Percentiles rank a stretch among this genome's conserved stretches.
These are phyloP conservation scores for Deakozyma indianensis DNA, from an alignment of 805 yeast genomes.

Conservation along the genomic window DNA sequence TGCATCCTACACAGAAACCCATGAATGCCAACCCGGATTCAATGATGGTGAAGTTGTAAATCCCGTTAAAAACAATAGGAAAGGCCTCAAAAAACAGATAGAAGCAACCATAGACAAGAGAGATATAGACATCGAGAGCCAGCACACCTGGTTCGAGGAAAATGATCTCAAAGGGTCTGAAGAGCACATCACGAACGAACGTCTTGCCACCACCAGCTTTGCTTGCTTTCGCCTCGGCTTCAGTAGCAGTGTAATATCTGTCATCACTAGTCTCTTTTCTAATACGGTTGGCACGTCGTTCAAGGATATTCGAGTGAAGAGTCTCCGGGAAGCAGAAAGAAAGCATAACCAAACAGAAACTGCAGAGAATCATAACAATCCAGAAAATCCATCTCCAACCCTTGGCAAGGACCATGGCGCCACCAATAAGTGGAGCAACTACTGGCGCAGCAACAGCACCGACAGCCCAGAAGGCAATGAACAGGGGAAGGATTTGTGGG, in stretches of 20 bases:
- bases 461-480: slow-evolving; percentile 37
- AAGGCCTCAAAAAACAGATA: slow-evolving; percentile 49
- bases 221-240: slow-evolving; percentile 17
- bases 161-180: slow-evolving; percentile 32
- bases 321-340: slow-evolving; percentile 32
- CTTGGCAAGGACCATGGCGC: slow-evolving; percentile 31
- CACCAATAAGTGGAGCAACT: slow-evolving; percentile 47
- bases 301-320: slow-evolving; percentile 26
- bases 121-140: slow-evolving; percentile 36
- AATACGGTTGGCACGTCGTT: slow-evolving; percentile 32
- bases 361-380: slow-evolving; percentile 29
- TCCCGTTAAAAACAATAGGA: slow-evolving; percentile 37
- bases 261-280: slow-evolving; percentile 33
- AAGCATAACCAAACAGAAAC: slow-evolving; percentile 29
- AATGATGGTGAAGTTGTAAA: slow-evolving; percentile 32
- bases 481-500: slow-evolving; percentile 30
- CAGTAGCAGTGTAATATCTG: slow-evolving; percentile 29
- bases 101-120: slow-evolving; percentile 36
- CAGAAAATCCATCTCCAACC: slow-evolving; percentile 44
- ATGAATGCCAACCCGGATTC: slow-evolving; percentile 35
- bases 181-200: slow-evolving; percentile 10
- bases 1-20: slow-evolving; percentile 32
- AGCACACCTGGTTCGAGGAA: slow-evolving; percentile 42
- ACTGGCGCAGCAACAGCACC: slow-evolving; percentile 43
- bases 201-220: slow-evolving; percentile 4